Base-by-base conservation (phyloP, 257 asterid genomes). In the Agastache rugosa region DNA sequence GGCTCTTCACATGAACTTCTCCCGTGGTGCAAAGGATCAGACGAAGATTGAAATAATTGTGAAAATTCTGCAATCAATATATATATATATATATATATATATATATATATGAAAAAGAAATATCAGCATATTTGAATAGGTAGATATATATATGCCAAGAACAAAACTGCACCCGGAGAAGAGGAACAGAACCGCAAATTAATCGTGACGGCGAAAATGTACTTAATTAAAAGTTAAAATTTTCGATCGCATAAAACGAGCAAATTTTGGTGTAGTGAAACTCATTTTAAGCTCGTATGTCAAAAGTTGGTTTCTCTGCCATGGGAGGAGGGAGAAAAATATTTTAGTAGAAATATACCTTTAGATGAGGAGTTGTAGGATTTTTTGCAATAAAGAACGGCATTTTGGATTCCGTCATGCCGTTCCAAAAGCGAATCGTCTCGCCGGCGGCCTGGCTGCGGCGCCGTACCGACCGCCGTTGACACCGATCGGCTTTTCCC, bases 321-420 rank as follows among this genome's bases (percentile, higher is more conserved):
- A 1, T 12, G 4, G 1, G 45, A 8, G 0, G 1, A n/a, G 0
- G 1, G 5, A n/a, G 1, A 6, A 50, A 50, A n/a, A 50, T 50
- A 50, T n/a, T 3, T 9, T 16, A 8, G 15, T 37, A 29, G 34
- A 25, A 19, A 12, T 3, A 15, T 55, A 61, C 93, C 96, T 82
- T 79, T 63, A 5, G 86, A 61, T 2, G 89, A 77, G 45, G 96
- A 82, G 73, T 81, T 86, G 82, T 81, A 90, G 31, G 96, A 89
- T 45, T 78, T 82, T 79, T 93, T 93, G 87, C 98, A 93, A 69
- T 91, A 89, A 7, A 92, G 96, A 76, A 92, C 92, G 48, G 97
- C 97, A 35, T 91, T 74, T 77, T 82, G 92, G 67, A 92, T 92
- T 34, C 92, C 96, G 63, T 91, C 96, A 51, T 79, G 50, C 62